Evolutionary conservation across 2,329 filamentous ascomycete species (phyloP).

Genomic region (Cercospora berteroae): DNA sequence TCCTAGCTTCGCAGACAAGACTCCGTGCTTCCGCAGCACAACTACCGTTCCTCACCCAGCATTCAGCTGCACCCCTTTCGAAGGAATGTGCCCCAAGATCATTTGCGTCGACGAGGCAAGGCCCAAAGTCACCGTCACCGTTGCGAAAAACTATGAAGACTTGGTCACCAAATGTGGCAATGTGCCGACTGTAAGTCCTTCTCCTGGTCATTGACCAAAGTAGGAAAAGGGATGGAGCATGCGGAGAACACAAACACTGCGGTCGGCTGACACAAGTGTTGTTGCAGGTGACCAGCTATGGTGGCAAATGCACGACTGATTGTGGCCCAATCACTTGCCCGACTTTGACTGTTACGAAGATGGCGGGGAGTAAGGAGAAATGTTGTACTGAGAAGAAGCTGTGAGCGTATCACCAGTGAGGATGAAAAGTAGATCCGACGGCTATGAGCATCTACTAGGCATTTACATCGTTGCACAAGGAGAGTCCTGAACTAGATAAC

Average conservation of each 20-base stretch:
- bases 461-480: neutral
- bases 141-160: conserved; percentile 7
- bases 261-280: neutral
- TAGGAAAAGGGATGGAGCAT: neutral
- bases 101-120: conserved; percentile 8
- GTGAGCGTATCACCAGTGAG: neutral
- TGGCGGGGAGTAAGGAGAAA: neutral
- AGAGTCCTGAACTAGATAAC: no score
- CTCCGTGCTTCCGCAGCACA: conserved; percentile 15
- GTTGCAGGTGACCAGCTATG: conserved; percentile 4
- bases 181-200: conserved; percentile 12
- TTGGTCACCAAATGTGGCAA: neutral
- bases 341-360: conserved; percentile 15
- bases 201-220: neutral
- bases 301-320: conserved; percentile 13
- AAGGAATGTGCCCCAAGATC: conserved; percentile 12
- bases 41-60: conserved; percentile 14
- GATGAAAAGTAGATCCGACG: neutral
- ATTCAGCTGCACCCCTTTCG: conserved; percentile 13
- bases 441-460: neutral
- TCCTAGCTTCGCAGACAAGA: neutral
- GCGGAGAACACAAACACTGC: neutral
- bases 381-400: conserved; percentile 12
- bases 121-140: conserved; percentile 14
- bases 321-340: conserved; percentile 19